Evolutionary conservation across 768 basidiomycete genomes (phyloP), one percentile per base, ranked within the genome.

Genomic region (Phanerochaete sordida): DNA sequence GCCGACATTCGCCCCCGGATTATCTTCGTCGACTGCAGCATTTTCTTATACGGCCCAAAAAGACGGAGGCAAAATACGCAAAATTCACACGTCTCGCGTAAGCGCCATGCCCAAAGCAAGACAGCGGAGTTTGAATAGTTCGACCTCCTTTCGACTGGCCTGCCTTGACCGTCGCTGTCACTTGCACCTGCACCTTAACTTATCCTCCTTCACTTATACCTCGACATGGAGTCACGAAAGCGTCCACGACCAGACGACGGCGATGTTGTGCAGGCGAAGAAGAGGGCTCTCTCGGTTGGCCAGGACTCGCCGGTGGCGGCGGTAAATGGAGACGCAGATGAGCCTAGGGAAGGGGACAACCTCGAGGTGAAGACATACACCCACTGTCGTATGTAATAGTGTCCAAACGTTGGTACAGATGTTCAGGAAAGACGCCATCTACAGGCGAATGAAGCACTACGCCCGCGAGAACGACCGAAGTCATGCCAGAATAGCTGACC

Each of bases 351-450:
- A 39, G 55, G 48, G 45, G 68, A 70, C 66, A 63, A 62, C 54
- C 62, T 72, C 19, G 70, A 72, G 68, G 70, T 72, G 47, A 55
- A 16, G 47, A 21, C 45, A 11, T 48, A 35, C 30, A 44, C 28
- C 52, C 24, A 21, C 48, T 33, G 28, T 43, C 24, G 16, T 35
- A 37, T 16, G 26, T 16, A 3, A 26, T n/a, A 8, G 7, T 21
- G 30, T n/a, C n/a, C 23, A 37, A 7, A 52, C 27, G 8, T 47
- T 56, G n/a, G 13, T 46, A 21, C 31, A 72, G 70, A 35, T 65
- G 45, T 72, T 72, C 59, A 65, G 70, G 26, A 72, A 72, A 56
- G 70, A 72, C 47, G 70, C 70, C n/a, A 70, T 72, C 16, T 72
- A 64, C 50, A 60, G 70, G 50, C 62, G 69, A 24, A 72, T 72